Evolutionary conservation across 1,284 basidiomycete species (phyloP), one percentile per base, ranked within the genome.

Genomic region (Malassezia globosa): DNA sequence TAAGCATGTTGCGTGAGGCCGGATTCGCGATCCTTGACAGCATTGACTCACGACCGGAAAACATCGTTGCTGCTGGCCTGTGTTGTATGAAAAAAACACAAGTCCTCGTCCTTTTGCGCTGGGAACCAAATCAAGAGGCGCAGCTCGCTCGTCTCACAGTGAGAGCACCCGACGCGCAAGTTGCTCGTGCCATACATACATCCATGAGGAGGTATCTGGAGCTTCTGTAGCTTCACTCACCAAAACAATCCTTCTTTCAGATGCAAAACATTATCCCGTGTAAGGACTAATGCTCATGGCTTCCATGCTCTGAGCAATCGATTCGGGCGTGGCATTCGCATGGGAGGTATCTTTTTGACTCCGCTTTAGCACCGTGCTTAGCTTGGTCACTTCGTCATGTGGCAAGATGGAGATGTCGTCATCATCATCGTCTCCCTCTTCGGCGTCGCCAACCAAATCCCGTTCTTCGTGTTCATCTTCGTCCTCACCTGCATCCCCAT

Each of bases 81-180:
- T n/a, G n/a, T n/a, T n/a, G n/a, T n/a, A 75, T 97, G 51, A 87
- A 95, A 69, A 94, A 82, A 75, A 81, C 83, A 6, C 69, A 75
- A 2, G 87, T 97, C 26, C 94, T 92, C 2, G 95, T 92, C 66
- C 74, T 99, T 59, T 75, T 95, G 60, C 79, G 94, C 46, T 72
- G 95, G 38, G 94, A 99, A 73, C 94, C 94, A 1, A 97, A 96
- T 74, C 79, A 80, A 47, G 87, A 90, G 54, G 90, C 89, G 14
- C 92, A 92, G 79, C 77, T 96, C 39, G 94, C 88, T 72, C 84
- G 94, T 44, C 72, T 97, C 53, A 99, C 94, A 7, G 79, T 96
- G 37, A 80, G 94, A 63, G 92, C 89, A 64, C 96, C 94, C 2
- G 95, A 92, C 48, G 90, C 92, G 7, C 10, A 7, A 1, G 19